Evolutionary conservation across 2,329 filamentous ascomycete genomes (phyloP).

Genomic region (Colletotrichum sojae): DNA sequence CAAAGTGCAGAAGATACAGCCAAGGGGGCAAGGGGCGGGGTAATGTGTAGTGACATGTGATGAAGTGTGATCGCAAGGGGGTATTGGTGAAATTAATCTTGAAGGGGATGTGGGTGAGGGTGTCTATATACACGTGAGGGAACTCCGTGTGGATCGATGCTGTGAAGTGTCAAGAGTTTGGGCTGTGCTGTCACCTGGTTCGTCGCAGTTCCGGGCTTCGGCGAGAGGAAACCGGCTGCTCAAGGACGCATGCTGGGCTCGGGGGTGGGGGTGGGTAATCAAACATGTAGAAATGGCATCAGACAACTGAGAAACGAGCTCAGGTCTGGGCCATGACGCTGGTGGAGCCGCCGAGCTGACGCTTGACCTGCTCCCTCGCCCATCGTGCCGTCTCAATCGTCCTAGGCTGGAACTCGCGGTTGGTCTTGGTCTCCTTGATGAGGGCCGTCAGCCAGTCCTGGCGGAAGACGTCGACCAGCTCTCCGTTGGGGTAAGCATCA

Average conservation of each 20-base stretch:
- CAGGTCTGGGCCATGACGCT: slow-evolving; percentile 67
- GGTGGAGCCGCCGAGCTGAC: slow-evolving; percentile 75
- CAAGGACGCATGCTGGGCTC: slow-evolving; percentile 33
- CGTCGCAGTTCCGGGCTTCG: slow-evolving; percentile 39
- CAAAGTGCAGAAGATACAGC: slow-evolving; percentile 43
- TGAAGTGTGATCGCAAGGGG: slow-evolving; percentile 37
- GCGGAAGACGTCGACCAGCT: slow-evolving; percentile 87
- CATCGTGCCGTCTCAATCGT: slow-evolving; percentile 96
- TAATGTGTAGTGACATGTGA: slow-evolving; percentile 37
- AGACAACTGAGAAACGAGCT: slow-evolving; percentile 29
- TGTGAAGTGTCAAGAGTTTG: slow-evolving; percentile 39
- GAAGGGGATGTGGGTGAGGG: slow-evolving; percentile 30
- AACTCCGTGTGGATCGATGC: slow-evolving; percentile 38
- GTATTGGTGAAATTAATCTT: slow-evolving; percentile 42
- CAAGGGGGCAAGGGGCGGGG: slow-evolving; percentile 25
- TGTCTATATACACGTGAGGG: slow-evolving; percentile 43
- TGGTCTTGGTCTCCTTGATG: slow-evolving; percentile 92
- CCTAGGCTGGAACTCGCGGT: slow-evolving; percentile 86
- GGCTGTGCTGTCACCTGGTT: slow-evolving; percentile 40
- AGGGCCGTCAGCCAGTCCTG: slow-evolving; percentile 91
- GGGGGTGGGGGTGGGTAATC: slow-evolving; percentile 35
- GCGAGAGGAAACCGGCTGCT: slow-evolving; percentile 38
- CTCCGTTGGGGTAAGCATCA: slow-evolving; percentile 92
- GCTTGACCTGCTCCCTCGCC: slow-evolving; percentile 98
- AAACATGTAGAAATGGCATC: slow-evolving; percentile 35